Conservation (phyloP, 2,329 filamentous ascomycete species). For the Fusarium robinianum region DNA sequence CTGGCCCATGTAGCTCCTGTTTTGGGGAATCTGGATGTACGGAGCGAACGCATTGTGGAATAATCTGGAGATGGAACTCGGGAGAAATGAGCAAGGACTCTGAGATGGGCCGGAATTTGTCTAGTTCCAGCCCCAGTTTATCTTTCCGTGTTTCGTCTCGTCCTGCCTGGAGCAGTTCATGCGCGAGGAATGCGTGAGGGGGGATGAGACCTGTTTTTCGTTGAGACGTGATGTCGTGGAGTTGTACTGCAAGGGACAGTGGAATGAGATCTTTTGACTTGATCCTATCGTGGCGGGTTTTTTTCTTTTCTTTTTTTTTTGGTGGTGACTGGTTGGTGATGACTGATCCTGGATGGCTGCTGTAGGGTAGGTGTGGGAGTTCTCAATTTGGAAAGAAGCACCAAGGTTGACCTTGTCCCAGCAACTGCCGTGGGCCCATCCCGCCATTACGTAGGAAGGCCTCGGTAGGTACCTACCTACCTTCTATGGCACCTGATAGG, state of each 20-base stretch:
- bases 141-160: no score
- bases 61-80: slow-evolving; percentile 9
- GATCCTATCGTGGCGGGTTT: slow-evolving; percentile 19
- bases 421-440: no score
- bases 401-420: no score
- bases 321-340: no score
- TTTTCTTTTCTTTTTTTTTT: no score
- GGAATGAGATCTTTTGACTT: slow-evolving; percentile 3
- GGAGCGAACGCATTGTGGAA: slow-evolving; percentile 32
- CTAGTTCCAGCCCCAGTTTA: background rate
- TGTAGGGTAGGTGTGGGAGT: no score
- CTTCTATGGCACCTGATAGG: no score
- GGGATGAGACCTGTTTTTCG: slow-evolving; percentile 10
- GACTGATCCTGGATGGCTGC: no score
- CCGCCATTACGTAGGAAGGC: no score
- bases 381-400: no score
- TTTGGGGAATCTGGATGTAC: slow-evolving; percentile 16
- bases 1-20: slow-evolving; percentile 7
- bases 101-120: background rate
- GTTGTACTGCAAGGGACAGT: slow-evolving; percentile 22
- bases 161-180: no score
- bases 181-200: slow-evolving; percentile 6
- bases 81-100: slow-evolving; percentile 5
- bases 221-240: slow-evolving; percentile 18
- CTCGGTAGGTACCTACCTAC: no score